phyloP scores from a whole-genome alignment of 1,284 basidiomycete species.

The Rhodofomes roseus region DNA sequence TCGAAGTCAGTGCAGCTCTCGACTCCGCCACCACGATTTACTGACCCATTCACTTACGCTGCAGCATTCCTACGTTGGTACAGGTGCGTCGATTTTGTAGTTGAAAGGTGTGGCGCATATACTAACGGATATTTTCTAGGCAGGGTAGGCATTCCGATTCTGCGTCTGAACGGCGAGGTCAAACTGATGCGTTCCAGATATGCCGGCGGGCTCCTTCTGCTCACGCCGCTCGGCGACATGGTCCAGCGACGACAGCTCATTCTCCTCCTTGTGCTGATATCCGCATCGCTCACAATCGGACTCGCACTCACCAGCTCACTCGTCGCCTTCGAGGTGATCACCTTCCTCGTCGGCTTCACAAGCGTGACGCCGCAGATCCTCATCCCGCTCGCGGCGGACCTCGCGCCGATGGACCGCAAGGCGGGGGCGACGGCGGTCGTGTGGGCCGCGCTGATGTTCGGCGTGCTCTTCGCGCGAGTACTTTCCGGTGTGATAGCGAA shows the following conservation, averaged over 20 bases:
- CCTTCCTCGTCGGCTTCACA: constrained; percentile 42
- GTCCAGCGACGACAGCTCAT: constrained; percentile 45
- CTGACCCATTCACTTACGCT: constrained; percentile 40
- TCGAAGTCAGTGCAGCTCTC: background rate
- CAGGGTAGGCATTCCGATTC: constrained; percentile 22
- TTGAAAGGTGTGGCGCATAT: too few relatives aligned
- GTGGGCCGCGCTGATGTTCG: constrained; percentile 46
- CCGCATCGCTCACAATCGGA: constrained; percentile 40
- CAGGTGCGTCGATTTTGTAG: constrained; percentile 37
- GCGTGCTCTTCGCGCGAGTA: constrained; percentile 46
- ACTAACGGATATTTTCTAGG: background rate
- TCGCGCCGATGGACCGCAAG: constrained; percentile 44
- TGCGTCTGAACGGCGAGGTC: too few relatives aligned
- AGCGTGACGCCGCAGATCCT: constrained; percentile 42
- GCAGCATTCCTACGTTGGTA: constrained; percentile 47
- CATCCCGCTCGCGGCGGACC: constrained; percentile 51
- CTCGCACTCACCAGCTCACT: constrained; percentile 41
- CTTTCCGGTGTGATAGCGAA: constrained; percentile 45
- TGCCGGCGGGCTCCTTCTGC: constrained; percentile 43
- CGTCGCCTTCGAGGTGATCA: constrained; percentile 41
- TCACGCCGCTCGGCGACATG: constrained; percentile 52
- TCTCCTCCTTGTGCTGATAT: constrained; percentile 36
- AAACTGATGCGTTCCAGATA: constrained; percentile 11
- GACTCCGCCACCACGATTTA: background rate
- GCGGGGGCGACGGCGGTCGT: constrained; percentile 49